Conservation (phyloP, 169 alveolate species). For the Eimeria necatrix region DNA sequence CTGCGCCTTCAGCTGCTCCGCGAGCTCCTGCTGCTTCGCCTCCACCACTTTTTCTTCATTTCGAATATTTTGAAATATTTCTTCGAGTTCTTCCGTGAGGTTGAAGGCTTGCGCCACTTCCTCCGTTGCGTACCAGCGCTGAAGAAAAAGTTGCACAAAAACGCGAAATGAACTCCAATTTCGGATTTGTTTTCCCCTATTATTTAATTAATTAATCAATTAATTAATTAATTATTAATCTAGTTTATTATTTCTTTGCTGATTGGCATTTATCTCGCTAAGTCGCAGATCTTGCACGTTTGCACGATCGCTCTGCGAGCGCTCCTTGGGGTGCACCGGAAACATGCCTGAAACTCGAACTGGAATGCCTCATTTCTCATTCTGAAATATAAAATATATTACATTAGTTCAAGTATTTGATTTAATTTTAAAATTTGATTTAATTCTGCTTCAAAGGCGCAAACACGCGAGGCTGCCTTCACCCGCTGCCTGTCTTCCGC, state of each 20-base stretch:
- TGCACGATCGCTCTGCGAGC: too few relatives aligned
- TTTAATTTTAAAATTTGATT: not conserved
- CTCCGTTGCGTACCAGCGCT: constrained; percentile 78
- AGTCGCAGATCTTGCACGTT: too few relatives aligned
- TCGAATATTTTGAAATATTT: not conserved
- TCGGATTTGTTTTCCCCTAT: not conserved
- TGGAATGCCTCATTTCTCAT: not conserved
- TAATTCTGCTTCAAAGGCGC: not conserved
- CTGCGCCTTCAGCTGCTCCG: constrained; percentile 69
- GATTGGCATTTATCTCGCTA: too few relatives aligned
- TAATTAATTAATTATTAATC: not conserved
- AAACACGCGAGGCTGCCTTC: not conserved
- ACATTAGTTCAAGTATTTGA: not conserved
- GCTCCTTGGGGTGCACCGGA: too few relatives aligned
- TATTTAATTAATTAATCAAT: not conserved
- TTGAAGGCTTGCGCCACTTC: constrained; percentile 66
- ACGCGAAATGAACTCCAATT: not conserved
- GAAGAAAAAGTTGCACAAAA: not conserved
- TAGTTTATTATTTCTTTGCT: too few relatives aligned
- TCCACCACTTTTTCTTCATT: constrained; percentile 37
- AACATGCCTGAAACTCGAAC: not conserved
- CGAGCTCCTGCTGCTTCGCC: constrained; percentile 53
- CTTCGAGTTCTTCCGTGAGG: constrained; percentile 56
- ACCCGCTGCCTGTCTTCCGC: constrained; percentile 74
- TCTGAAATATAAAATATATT: not conserved